These are phyloP conservation scores for Curvularia spicifera DNA, from an alignment of 2,329 filamentous ascomycete genomes.

Conservation along the genomic window DNA sequence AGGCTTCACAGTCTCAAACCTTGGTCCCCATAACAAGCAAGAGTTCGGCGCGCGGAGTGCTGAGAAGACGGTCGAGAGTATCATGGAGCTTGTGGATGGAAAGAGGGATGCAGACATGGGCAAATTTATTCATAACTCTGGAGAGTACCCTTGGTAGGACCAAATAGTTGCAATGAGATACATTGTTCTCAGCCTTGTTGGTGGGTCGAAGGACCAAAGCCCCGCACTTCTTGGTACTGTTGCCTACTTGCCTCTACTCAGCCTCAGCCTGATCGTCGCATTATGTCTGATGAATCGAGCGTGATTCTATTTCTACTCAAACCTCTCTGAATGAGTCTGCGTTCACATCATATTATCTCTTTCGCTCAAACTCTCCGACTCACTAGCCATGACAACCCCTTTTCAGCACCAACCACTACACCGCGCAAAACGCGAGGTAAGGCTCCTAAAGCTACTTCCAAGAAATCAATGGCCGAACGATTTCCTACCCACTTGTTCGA, in stretches of 20 bases:
- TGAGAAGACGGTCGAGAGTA: conserved; percentile 40
- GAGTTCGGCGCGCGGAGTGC: conserved; percentile 48
- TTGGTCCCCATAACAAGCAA: conserved; percentile 41
- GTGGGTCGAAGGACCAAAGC: neutral
- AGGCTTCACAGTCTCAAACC: conserved; percentile 47
- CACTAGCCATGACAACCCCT: neutral
- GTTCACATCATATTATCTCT: neutral
- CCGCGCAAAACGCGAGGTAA: neutral
- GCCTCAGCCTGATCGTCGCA: neutral
- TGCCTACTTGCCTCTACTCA: neutral
- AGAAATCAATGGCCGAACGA: neutral
- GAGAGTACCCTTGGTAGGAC: conserved; percentile 42
- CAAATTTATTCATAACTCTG: conserved; percentile 42
- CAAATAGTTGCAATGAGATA: neutral
- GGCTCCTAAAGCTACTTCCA: neutral
- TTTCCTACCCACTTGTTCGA: neutral
- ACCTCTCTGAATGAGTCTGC: rapidly evolving
- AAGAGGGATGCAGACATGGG: conserved; percentile 46
- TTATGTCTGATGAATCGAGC: neutral
- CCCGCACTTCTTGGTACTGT: conserved; percentile 1
- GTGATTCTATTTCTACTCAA: neutral
- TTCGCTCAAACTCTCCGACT: neutral
- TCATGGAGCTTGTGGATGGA: conserved; percentile 49
- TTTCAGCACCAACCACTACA: neutral
- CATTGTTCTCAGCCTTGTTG: neutral